phyloP scores from a whole-genome alignment of 148 eudicot species.

The Gaultheria prostrata region DNA sequence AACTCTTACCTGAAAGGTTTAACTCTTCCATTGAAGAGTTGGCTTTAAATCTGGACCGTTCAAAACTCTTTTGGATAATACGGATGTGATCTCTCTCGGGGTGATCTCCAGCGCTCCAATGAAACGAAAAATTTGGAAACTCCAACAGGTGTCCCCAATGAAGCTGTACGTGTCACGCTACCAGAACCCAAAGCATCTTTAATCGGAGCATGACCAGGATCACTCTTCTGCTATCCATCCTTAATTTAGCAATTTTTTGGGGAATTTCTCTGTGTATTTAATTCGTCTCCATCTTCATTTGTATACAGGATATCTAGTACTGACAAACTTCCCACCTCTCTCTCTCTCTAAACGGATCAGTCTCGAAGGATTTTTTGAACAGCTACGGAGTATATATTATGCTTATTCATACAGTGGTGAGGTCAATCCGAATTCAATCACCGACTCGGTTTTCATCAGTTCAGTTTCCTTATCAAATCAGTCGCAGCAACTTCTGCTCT shows the following conservation, averaged over 20 bases:
- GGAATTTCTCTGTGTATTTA: too few relatives aligned
- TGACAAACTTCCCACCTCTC: background rate
- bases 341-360: background rate
- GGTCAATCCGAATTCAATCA: background rate
- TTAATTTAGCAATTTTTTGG: too few relatives aligned
- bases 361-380: too few relatives aligned
- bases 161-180: background rate
- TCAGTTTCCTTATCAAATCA: background rate
- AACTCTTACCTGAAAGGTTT: too few relatives aligned
- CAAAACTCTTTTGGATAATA: too few relatives aligned
- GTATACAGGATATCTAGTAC: too few relatives aligned
- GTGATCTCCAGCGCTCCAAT: too few relatives aligned
- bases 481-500: background rate
- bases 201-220: background rate
- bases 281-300: background rate
- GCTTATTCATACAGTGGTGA: slow-evolving; percentile 16
- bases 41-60: too few relatives aligned
- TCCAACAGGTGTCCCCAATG: background rate
- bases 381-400: background rate
- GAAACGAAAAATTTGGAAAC: background rate
- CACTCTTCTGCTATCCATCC: background rate
- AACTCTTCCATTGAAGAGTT: too few relatives aligned
- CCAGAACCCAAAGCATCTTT: background rate
- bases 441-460: slow-evolving; percentile 11
- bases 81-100: too few relatives aligned